A percentile compares a stretch with the other conserved stretches of the same genome.
These are phyloP conservation scores for Beauveria sp. DNA, from an alignment of 2,329 filamentous ascomycete genomes.

Conservation along the genomic window DNA sequence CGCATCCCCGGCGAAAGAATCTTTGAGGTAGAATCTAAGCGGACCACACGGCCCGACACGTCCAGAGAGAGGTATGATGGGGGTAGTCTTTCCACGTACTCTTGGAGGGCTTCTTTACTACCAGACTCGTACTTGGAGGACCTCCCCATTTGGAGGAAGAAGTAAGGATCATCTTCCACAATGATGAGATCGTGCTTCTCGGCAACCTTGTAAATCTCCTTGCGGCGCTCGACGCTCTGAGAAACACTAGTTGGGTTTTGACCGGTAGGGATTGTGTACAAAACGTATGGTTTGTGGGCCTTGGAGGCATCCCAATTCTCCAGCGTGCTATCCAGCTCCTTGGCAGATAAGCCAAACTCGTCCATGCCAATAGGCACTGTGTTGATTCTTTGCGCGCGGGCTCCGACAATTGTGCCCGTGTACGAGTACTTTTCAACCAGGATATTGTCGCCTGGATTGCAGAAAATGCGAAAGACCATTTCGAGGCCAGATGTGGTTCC, in stretches of 20 bases:
- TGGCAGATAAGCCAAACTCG: constrained; percentile 54
- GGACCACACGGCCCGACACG: constrained; percentile 61
- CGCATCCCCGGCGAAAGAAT: constrained; percentile 71
- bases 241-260: constrained; percentile 82
- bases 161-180: constrained; percentile 83
- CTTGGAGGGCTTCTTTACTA: constrained; percentile 5
- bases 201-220: constrained; percentile 63
- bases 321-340: constrained; percentile 54
- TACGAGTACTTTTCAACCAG: constrained; percentile 55
- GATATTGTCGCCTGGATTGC: constrained; percentile 53
- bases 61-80: constrained; percentile 28
- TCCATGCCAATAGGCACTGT: constrained; percentile 59
- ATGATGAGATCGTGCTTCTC: constrained; percentile 74
- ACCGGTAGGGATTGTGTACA: constrained; percentile 59
- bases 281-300: constrained; percentile 36
- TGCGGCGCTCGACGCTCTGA: constrained; percentile 54
- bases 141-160: constrained; percentile 63
- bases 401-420: constrained; percentile 51
- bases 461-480: constrained; percentile 58
- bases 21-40: constrained; percentile 83
- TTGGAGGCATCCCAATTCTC: constrained; percentile 51
- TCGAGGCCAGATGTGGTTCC: constrained; percentile 64
- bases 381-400: constrained; percentile 52
- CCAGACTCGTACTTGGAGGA: constrained; percentile 13
- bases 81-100: constrained; percentile 11